Conservation (phyloP, 371 early-diverging fungal genomes). For the Syncephalastrum contaminatum region DNA sequence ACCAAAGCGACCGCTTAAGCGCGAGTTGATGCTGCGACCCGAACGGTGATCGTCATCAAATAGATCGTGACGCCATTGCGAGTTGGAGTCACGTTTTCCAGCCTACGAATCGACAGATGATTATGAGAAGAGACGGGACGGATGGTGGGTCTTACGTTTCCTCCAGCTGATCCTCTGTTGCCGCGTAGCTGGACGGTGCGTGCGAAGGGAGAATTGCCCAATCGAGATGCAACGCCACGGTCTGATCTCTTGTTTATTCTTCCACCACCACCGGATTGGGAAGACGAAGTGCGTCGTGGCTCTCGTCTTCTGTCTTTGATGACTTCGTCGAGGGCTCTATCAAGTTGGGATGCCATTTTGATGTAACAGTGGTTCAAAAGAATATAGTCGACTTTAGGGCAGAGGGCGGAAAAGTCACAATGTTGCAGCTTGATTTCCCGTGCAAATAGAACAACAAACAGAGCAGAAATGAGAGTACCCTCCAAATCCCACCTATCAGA, state of each 20-base stretch:
- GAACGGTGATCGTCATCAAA: conserved; percentile 28
- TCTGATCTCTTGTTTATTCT: conserved; percentile 32
- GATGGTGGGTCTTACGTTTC: background rate
- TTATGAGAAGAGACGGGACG: background rate
- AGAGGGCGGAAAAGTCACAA: no score
- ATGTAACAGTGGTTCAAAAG: background rate
- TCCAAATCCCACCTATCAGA: no score
- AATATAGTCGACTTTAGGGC: background rate
- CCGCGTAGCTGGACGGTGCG: conserved; percentile 36
- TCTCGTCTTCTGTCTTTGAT: conserved; percentile 38
- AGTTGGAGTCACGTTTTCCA: conserved; percentile 20
- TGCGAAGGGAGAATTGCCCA: conserved; percentile 25
- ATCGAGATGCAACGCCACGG: conserved; percentile 9
- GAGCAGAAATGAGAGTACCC: no score
- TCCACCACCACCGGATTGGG: conserved; percentile 17
- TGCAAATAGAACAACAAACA: no score
- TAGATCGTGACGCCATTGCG: conserved; percentile 38
- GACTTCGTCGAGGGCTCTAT: conserved; percentile 55
- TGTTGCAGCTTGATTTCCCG: no score
- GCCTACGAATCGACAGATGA: conserved; percentile 7
- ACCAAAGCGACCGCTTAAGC: conserved; percentile 25
- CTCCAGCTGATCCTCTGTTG: conserved; percentile 6
- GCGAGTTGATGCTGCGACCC: conserved; percentile 19
- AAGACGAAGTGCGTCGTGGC: conserved; percentile 15
- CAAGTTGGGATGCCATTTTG: conserved; percentile 40